Evolutionary conservation across 2,329 filamentous ascomycete genomes (phyloP).

Genomic region (Exophiala oligosperma): DNA sequence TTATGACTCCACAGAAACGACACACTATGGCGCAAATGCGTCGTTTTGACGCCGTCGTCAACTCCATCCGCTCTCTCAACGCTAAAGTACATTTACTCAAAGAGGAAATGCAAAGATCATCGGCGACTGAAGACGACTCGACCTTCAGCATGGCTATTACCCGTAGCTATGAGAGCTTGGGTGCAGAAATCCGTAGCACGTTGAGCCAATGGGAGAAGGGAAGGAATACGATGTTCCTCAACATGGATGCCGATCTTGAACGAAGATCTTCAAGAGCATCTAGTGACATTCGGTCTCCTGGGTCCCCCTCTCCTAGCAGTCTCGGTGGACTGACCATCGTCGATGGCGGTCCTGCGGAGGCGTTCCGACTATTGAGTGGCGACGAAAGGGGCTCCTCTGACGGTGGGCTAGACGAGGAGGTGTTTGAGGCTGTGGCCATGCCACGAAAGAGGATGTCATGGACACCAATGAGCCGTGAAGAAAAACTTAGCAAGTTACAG

Average conservation of each 20-base stretch:
- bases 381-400: conserved; percentile 51
- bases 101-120: conserved; percentile 75
- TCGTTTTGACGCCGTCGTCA: conserved; percentile 83
- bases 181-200: conserved; percentile 76
- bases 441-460: conserved; percentile 64
- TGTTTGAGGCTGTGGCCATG: conserved; percentile 88
- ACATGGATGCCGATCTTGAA: conserved; percentile 59
- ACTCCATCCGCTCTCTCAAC: conserved; percentile 86
- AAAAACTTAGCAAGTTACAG: conserved; percentile 82
- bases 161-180: conserved; percentile 92
- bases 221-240: conserved; percentile 76
- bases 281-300: conserved; percentile 34
- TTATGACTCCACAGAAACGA: conserved; percentile 72
- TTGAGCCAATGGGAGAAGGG: conserved; percentile 86
- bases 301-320: conserved; percentile 47
- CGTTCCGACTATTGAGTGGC: conserved; percentile 76
- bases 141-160: conserved; percentile 79
- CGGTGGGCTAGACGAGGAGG: conserved; percentile 63
- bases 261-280: conserved; percentile 29
- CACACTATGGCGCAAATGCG: conserved; percentile 83
- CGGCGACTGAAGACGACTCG: conserved; percentile 63
- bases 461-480: conserved; percentile 68
- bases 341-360: conserved; percentile 64
- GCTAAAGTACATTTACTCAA: conserved; percentile 90
- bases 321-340: conserved; percentile 46